A percentile compares a stretch with the other conserved stretches of the same genome.
These are phyloP conservation scores for Teratosphaeria zuluensis DNA, from an alignment of 2,329 filamentous ascomycete species.

Conservation along the genomic window DNA sequence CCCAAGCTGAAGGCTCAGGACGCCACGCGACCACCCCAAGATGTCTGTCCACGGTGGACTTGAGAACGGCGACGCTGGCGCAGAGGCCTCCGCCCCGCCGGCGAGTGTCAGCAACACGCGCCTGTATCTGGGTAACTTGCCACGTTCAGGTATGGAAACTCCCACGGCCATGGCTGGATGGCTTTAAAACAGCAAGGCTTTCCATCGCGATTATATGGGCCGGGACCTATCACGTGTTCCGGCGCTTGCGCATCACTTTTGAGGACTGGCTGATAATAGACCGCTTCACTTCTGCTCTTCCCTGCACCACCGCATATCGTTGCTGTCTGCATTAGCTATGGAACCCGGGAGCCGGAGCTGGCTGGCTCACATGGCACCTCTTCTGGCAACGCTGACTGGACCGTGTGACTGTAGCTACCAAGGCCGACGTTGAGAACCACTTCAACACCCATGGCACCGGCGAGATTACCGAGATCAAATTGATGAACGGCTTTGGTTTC, in stretches of 20 bases:
- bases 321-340: conserved; percentile 4
- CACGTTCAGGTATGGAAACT: conserved; percentile 71
- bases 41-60: neutral
- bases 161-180: conserved; percentile 16
- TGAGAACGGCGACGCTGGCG: neutral
- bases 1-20: neutral
- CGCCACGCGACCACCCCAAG: neutral
- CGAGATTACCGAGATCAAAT: conserved; percentile 97
- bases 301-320: neutral
- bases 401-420: conserved; percentile 62
- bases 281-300: conserved; percentile 7
- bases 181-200: conserved; percentile 3
- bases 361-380: conserved; percentile 6
- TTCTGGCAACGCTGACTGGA: conserved; percentile 37
- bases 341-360: conserved; percentile 21
- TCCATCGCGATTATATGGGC: neutral
- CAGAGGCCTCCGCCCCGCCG: neutral
- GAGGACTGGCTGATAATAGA: conserved; percentile 11
- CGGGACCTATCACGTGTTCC: conserved; percentile 1
- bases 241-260: conserved; percentile 8
- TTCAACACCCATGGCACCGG: conserved; percentile 93
- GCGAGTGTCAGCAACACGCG: conserved; percentile 72
- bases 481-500: conserved; percentile 99
- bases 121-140: conserved; percentile 59
- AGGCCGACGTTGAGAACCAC: conserved; percentile 90